A percentile compares a stretch with the other conserved stretches of the same genome.
Evolutionary conservation across 768 basidiomycete genomes (phyloP).

Genomic region (Pseudohyphozyma bogoriensis): DNA sequence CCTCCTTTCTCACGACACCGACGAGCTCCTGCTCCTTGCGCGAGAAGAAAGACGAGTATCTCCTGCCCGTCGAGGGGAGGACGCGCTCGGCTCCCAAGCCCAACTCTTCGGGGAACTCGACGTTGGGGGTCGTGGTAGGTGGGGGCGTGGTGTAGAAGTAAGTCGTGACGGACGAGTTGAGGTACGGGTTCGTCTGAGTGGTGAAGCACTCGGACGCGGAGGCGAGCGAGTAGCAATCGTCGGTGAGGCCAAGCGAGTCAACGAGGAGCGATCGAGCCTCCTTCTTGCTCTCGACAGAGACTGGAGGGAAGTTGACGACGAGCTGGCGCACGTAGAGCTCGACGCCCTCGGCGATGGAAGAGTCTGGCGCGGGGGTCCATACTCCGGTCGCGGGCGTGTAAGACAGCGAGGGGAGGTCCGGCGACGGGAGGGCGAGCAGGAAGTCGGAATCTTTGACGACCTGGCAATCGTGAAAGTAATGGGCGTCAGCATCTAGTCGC

Average conservation of each 20-base stretch:
- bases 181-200: no score
- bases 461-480: constrained; percentile 21
- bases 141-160: no score
- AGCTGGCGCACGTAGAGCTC: constrained; percentile 20
- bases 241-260: no score
- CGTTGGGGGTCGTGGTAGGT: no score
- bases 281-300: no score
- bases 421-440: constrained; percentile 24
- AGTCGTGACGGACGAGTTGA: no score
- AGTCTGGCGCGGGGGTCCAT: constrained; percentile 17
- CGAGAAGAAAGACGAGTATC: constrained; percentile 25
- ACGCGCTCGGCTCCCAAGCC: neutral
- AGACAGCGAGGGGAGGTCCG: constrained; percentile 17
- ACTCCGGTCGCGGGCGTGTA: constrained; percentile 20
- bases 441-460: constrained; percentile 26
- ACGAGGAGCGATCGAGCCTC: no score
- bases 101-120: no score
- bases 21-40: neutral
- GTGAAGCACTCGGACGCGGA: no score
- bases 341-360: constrained; percentile 5
- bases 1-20: constrained; percentile 46
- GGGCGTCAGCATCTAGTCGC: neutral
- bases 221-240: no score
- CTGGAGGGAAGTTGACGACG: constrained; percentile 10
- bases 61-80: neutral